Evolutionary conservation across 2,329 filamentous ascomycete genomes (phyloP).

Genomic region (Metarhizium humberi): DNA sequence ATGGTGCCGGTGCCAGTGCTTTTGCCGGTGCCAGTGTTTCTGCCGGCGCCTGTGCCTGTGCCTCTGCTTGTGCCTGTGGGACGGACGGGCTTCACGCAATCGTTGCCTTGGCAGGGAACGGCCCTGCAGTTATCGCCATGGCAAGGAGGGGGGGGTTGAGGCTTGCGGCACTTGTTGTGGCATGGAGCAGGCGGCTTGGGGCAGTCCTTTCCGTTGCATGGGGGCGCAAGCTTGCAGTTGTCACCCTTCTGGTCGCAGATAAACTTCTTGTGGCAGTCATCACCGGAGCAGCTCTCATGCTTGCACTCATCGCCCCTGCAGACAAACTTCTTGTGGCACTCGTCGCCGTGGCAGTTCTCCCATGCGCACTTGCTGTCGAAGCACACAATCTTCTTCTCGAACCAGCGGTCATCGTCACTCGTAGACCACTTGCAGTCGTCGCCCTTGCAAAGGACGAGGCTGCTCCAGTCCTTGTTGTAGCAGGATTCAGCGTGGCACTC

Average conservation of each 20-base stretch:
- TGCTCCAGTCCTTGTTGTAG: conserved; percentile 17
- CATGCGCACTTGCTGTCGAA: conserved; percentile 19
- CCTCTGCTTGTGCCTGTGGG: background rate
- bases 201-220: background rate
- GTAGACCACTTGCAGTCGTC: conserved; percentile 17
- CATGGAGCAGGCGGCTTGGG: background rate
- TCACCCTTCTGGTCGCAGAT: conserved; percentile 15
- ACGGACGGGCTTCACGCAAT: background rate
- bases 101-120: background rate
- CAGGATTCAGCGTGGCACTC: conserved; percentile 17
- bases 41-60: too few relatives aligned
- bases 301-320: conserved; percentile 22
- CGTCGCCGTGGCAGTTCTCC: conserved; percentile 17
- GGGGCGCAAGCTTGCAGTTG: conserved; percentile 10
- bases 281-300: conserved; percentile 19
- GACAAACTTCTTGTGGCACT: conserved; percentile 23
- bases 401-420: conserved; percentile 14
- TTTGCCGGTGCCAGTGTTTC: too few relatives aligned
- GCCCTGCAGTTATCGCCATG: conserved; percentile 4
- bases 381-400: conserved; percentile 24
- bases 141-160: conserved; percentile 1
- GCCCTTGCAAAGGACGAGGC: conserved; percentile 19
- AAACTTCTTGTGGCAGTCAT: conserved; percentile 20
- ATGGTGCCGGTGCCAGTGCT: background rate
- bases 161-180: background rate